Evolutionary conservation across 352 stramenopile species (phyloP), one percentile per base, ranked within the genome.

Genomic region (Blastocystis sp.): DNA sequence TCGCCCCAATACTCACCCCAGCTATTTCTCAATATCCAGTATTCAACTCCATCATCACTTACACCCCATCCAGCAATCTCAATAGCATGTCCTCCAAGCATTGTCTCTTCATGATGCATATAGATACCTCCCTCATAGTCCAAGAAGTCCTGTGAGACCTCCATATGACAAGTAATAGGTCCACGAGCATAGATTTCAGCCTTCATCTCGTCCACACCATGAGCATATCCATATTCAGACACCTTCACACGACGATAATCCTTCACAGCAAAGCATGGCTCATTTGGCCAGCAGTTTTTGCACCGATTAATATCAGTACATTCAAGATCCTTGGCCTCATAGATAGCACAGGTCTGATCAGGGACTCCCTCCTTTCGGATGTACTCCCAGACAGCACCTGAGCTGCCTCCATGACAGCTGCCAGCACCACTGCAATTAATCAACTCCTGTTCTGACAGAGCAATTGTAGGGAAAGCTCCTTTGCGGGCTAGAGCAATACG

Each of bases 291-390:
- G 33, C 75, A 84, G 33, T 57, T 42, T 51, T 64, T 93, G 77
- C 94, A 96, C 33, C 95, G 90, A 19, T 93, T 92, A 33, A 94
- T 92, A 27, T 92, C 90, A 70, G 94, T 91, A 91, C 95, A 98
- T 40, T 90, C 92, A 89, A 95, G 94, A 77, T 94, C 93, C 58
- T 94, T 96, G 0, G 96, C 96, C 48, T 94, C 84, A 91, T 98
- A 98, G 1, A 94, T 92, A 89, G 97, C 93, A 89, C 95, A 98
- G 7, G 95, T 96, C 91, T 98, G 95, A 88, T 97, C 96, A 0
- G 95, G 95, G 42, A 98, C 94, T 15, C 93, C 94, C 42, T 97
- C 92, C 70, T 98, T 90, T 69, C 96, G 92, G 30, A 96, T 96
- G 89, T 93, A 97, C 87, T 94, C 92, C 53, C 94, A 93, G 30